Percentiles rank a stretch among this genome's conserved stretches.
Conservation (phyloP, 2,329 filamentous ascomycete species). For the Microdochium nivale region DNA sequence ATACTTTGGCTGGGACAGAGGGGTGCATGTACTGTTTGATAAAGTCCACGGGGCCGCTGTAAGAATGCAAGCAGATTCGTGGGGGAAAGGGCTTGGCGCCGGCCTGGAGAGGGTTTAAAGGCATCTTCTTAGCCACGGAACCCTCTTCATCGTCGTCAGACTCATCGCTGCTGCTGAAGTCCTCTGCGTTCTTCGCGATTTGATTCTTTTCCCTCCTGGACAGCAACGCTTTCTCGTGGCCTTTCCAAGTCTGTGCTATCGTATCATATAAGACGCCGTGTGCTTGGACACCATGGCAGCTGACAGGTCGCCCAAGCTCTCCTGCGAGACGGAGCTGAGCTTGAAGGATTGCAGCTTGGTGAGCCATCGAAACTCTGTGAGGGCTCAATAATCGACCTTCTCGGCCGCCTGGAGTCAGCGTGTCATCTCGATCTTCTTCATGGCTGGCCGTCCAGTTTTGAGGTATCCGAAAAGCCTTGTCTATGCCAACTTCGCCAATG, state of each 20-base stretch:
- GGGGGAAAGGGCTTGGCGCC: constrained; percentile 64
- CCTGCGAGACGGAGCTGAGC: constrained; percentile 66
- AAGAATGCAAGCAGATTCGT: constrained; percentile 88
- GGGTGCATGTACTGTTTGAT: constrained; percentile 71
- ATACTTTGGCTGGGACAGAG: constrained; percentile 66
- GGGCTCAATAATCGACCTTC: constrained; percentile 61
- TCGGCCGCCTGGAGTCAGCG: constrained; percentile 58
- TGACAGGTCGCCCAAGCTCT: constrained; percentile 55
- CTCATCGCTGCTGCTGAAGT: constrained; percentile 25
- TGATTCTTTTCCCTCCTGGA: constrained; percentile 50
- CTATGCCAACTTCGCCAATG: constrained; percentile 70
- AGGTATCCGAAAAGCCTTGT: constrained; percentile 70
- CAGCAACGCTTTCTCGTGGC: constrained; percentile 53
- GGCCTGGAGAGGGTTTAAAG: constrained; percentile 5
- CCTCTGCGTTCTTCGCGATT: constrained; percentile 37
- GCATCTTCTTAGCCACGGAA: constrained; percentile 5
- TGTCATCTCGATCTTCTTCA: constrained; percentile 30
- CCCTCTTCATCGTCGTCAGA: constrained; percentile 28
- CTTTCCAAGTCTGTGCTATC: constrained; percentile 59
- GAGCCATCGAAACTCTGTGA: constrained; percentile 57
- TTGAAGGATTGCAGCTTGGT: constrained; percentile 58
- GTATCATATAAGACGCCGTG: constrained; percentile 63
- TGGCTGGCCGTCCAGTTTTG: constrained; percentile 38
- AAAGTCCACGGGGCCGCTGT: constrained; percentile 67
- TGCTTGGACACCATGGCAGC: constrained; percentile 66